Evolutionary conservation across 2,329 filamentous ascomycete genomes (phyloP).

Genomic region (Arthrobotrys sinensis): DNA sequence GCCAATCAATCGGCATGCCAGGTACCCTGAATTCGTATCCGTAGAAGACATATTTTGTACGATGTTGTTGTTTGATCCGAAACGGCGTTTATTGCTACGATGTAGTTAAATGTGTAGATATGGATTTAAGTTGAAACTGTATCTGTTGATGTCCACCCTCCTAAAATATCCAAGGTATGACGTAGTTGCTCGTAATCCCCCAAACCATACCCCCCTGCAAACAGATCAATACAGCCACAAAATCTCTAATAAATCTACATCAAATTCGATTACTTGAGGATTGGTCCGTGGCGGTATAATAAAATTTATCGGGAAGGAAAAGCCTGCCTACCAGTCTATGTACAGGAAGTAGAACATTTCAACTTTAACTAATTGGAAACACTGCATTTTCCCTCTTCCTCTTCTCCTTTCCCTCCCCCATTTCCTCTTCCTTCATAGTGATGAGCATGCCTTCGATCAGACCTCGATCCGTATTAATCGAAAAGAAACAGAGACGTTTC

Average conservation of each 20-base stretch:
- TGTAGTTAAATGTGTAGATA: background rate
- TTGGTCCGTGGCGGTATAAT: constrained; percentile 3
- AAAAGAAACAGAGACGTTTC: constrained; percentile 1
- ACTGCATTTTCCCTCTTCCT: background rate
- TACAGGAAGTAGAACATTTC: constrained; percentile 40
- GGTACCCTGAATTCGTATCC: constrained; percentile 25
- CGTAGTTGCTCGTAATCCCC: constrained; percentile 1
- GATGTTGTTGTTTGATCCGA: background rate
- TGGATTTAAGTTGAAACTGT: no score
- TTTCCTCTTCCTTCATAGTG: background rate
- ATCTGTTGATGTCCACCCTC: no score
- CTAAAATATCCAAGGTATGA: constrained; percentile 5
- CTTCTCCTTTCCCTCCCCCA: background rate
- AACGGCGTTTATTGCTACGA: background rate
- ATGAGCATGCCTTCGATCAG: background rate
- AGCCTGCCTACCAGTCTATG: constrained; percentile 43
- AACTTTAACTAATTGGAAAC: background rate
- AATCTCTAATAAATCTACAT: background rate
- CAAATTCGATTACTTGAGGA: background rate
- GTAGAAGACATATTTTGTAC: constrained; percentile 22
- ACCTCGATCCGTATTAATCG: background rate
- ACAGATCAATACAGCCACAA: background rate
- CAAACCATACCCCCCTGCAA: background rate
- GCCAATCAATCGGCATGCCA: constrained; percentile 43
- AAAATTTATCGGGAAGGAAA: constrained; percentile 19